Conservation (phyloP, 2,329 filamentous ascomycete genomes). For the Stagonosporopsis rhizophila region DNA sequence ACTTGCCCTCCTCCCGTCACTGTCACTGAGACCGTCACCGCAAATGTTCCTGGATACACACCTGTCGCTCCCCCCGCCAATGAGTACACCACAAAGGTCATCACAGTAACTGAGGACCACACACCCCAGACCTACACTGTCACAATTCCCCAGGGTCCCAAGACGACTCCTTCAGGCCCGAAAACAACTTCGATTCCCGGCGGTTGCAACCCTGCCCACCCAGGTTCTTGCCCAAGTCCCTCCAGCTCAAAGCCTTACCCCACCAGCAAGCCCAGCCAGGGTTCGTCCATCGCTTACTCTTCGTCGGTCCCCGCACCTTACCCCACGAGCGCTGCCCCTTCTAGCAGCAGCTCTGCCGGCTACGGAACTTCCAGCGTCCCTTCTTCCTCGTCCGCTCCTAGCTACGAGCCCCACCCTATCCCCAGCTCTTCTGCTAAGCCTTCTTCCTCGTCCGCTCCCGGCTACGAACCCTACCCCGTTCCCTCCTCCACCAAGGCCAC, state of each 20-base stretch:
- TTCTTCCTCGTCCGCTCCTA: neutral
- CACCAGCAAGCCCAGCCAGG: constrained; percentile 23
- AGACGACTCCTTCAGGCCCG: constrained; percentile 5
- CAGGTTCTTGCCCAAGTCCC: neutral
- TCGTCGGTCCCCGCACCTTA: constrained; percentile 28
- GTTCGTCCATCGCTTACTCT: constrained; percentile 17
- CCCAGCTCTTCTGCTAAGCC: constrained; percentile 1
- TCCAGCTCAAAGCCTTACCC: constrained; percentile 8
- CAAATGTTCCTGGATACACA: constrained; percentile 20
- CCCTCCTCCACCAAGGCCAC: constrained; percentile 14
- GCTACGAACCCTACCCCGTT: constrained; percentile 14
- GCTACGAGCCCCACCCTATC: neutral
- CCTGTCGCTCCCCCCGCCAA: neutral
- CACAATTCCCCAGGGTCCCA: constrained; percentile 19
- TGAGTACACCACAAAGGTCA: constrained; percentile 30
- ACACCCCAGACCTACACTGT: constrained; percentile 32
- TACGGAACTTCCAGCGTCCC: too few relatives aligned
- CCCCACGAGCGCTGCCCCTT: constrained; percentile 24
- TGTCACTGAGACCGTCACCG: constrained; percentile 31
- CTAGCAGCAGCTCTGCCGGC: constrained; percentile 15
- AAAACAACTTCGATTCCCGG: too few relatives aligned
- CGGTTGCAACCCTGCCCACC: too few relatives aligned
- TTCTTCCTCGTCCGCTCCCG: constrained; percentile 9
- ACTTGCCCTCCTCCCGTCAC: constrained; percentile 39
- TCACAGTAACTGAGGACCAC: constrained; percentile 38